Conservation (phyloP, 306 rosid genomes). For the Prunus kanzakura region DNA sequence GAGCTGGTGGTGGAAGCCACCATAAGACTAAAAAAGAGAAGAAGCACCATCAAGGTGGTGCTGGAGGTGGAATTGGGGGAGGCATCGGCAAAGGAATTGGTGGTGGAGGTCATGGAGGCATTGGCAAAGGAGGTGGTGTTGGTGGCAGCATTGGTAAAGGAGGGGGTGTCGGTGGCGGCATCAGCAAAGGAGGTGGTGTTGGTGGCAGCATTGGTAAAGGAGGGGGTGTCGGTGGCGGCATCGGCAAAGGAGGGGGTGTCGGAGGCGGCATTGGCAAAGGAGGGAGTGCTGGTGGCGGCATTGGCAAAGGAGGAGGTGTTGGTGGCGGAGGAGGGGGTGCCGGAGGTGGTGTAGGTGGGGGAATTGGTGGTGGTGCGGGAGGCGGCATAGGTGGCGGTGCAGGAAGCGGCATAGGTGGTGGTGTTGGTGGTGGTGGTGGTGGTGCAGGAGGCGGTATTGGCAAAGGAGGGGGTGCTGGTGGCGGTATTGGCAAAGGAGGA, state of each 20-base stretch:
- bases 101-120: not conserved
- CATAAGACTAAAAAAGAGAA: not conserved
- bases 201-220: not conserved
- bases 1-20: not conserved
- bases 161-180: not conserved
- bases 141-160: not conserved
- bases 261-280: too few relatives aligned
- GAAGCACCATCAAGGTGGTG: not conserved
- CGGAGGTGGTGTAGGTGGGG: too few relatives aligned
- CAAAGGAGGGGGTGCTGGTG: too few relatives aligned
- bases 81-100: not conserved
- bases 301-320: too few relatives aligned
- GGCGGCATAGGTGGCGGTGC: too few relatives aligned
- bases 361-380: too few relatives aligned
- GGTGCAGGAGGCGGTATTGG: too few relatives aligned
- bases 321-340: too few relatives aligned
- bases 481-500: too few relatives aligned
- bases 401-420: too few relatives aligned
- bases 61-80: slow-evolving; percentile 3
- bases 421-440: too few relatives aligned
- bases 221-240: not conserved
- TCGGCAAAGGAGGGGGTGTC: not conserved
- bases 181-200: not conserved
- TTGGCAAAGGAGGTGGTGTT: not conserved
- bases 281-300: too few relatives aligned